Base-by-base conservation (phyloP, 495 filamentous ascomycete genomes). In the Lophiostoma macrostomum region DNA sequence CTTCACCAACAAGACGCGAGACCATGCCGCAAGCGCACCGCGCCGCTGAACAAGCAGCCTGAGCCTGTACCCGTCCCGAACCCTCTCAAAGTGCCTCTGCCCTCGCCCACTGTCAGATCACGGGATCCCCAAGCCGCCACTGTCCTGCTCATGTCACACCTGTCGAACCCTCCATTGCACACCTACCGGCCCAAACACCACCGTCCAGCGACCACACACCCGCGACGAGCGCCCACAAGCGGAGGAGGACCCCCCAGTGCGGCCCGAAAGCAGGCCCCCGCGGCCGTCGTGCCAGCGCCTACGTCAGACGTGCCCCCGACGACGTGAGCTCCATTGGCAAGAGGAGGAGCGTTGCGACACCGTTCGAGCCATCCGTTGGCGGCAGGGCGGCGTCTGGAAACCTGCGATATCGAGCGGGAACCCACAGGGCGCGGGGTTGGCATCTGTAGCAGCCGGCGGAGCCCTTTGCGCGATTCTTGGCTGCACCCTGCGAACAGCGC, bases 131-230 rank as follows among this genome's bases (percentile, higher is more conserved):
- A 12, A 16, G 13, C 35, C 19, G 3, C 7, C 34, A 27, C 48
- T 16, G 44, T 49, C 46, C 35, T 43, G n/a, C 49, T 28, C 53
- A 49, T 50, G 43, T 41, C 18, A 36, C 35, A 36, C 36, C 46
- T 43, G 44, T 28, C 25, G 30, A 42, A 57, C 53, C 35, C 7
- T 20, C 36, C 37, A 30, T 41, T 18, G 39, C 38, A 30, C 46
- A 13, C 13, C 30, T 4, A 14, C 31, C 14, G 23, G 13, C 28
- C 30, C 34, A 13, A 37, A 13, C n/a, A 37, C 34, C 20, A 13
- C 34, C 34, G 34, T 18, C 4, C 7, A 31, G n/a, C 4, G n/a
- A 18, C 34, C 34, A 13, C 34, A 18, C 29, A n/a, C 7, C 34
- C 34, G 34, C 34, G 20, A 14, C 34, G 34, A 5, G 34, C 34